Evolutionary conservation across 805 yeast genomes (phyloP), one percentile per base, ranked within the genome.

Genomic region (Komagataella pastoris): DNA sequence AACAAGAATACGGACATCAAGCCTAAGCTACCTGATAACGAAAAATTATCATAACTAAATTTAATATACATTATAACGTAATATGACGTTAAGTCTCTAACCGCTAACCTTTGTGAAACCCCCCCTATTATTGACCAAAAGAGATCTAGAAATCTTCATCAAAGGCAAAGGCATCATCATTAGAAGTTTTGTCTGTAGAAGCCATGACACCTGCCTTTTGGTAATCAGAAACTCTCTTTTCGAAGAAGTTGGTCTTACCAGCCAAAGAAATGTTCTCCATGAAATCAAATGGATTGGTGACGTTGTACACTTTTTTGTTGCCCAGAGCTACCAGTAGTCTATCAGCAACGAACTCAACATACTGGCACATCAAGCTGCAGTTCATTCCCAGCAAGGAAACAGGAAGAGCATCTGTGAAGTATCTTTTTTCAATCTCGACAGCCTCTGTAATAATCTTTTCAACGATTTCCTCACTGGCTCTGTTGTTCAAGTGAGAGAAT

Each of bases 181-280:
- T 72, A 55, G 67, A 65, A 55, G 74, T 66, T 60, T 80, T 78
- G 58, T 71, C 69, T 51, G 80, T 68, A 58, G 77, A 76, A 58
- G 96, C 91, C 93, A 91, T 91, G 64, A 91, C 99, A 76, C 99
- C 98, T 54, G 99, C 98, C 76, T 91, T 93, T 75, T 91, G 99
- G 74, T 91, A 91, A 72, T 91, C 99, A 54, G 96, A 86, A 53
- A 91, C 99, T 74, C 99, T 86, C 81, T 91, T 91, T 78, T 91
- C 99, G 66, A 91, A 91, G 81, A 91, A 91, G 77, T 93, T 91
- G 62, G 99, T 91, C 81, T 91, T 91, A 72, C 99, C 99, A 54
- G 97, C 95, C 61, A 91, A 80, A 7, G 98, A 91, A 64, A 91
- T 91, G 76, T 93, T 91, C 76, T 91, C 99, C 99, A 91, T 91